Evolutionary conservation across 352 stramenopile genomes (phyloP).

Genomic region (Pseudoperonospora humuli): DNA sequence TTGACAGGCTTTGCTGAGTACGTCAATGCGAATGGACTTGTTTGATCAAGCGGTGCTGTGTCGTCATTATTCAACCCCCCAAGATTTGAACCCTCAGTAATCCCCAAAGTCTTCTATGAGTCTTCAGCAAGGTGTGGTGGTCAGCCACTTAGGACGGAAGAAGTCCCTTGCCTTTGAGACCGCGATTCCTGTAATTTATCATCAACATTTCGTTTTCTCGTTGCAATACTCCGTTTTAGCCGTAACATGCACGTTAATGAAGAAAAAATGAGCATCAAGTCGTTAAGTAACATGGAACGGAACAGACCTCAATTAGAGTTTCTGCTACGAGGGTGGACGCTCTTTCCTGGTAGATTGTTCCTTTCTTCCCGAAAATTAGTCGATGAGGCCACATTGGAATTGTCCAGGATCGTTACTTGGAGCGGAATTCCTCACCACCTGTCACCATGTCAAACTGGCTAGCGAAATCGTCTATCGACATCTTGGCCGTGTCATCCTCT

Average conservation of each 20-base stretch:
- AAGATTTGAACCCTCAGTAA: conserved; percentile 3
- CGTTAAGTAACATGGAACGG: conserved; percentile 7
- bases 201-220: conserved; percentile 5
- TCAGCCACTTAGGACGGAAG: conserved; percentile 1
- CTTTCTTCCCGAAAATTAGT: conserved; percentile 12
- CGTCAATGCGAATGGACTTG: conserved; percentile 28
- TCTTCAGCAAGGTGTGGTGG: conserved; percentile 1
- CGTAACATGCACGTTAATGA: neutral
- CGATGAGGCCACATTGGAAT: conserved; percentile 9
- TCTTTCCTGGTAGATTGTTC: conserved; percentile 10
- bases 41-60: conserved; percentile 21
- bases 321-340: conserved; percentile 18
- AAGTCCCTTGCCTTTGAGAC: conserved; percentile 15
- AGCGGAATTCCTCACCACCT: conserved; percentile 79
- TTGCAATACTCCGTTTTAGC: neutral
- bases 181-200: conserved; percentile 26
- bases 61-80: conserved; percentile 11
- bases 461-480: conserved; percentile 85
- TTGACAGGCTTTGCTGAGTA: conserved; percentile 18
- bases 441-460: conserved; percentile 85
- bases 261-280: neutral
- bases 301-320: conserved; percentile 31
- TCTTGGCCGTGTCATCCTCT: conserved; percentile 57
- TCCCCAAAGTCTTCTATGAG: conserved; percentile 4
- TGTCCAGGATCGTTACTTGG: conserved; percentile 38